Evolutionary conservation across 176 grass and related monocot genomes (phyloP), one percentile per base, ranked within the genome.

Genomic region (Lolium multiflorum): DNA sequence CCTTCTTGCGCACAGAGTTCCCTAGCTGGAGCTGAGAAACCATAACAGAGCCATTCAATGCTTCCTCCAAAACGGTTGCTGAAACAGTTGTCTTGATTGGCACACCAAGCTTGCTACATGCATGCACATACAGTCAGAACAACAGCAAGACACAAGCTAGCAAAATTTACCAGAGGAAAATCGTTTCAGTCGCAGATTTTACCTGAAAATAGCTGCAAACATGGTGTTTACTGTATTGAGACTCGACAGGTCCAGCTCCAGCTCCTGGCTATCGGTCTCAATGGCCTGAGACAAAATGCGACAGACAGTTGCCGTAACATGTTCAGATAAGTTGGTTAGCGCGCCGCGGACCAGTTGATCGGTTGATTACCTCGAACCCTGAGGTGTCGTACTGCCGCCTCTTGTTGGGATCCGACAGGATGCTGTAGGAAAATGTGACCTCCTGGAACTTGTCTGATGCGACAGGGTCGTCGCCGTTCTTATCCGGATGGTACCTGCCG

Each of bases 201-300:
- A 99, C 97, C 97, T 99, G 76, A 99, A 99, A 87, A 99, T 92
- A 71, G 97, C 97, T 49, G 97, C 97, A 85, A 99, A 99, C 77
- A 99, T 87, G 48, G 97, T 99, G 57, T 99, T 99, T 52, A 99
- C 90, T 38, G 97, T 96, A 48, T 89, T 96, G 77, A 99, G 89
- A 82, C 97, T 99, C 9, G 97, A 99, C 64, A 99, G 83, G 87
- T 99, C 97, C 52, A 99, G 97, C 87, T 99, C 97, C 85, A 99
- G 59, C 82, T 99, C 94, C 81, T 99, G 97, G 64, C 91, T 92
- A 85, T 99, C 94, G 3, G 87, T 63, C 86, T 96, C 97, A 22
- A 99, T 93, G 64, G 92, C 92, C 97, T 99, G 89, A 60, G 69
- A 90, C 65, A 57, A 35, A 68, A 39, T 10, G 49, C 13, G 72